phyloP scores from a whole-genome alignment of 257 asterid species.

The Fraxinus anomala region DNA sequence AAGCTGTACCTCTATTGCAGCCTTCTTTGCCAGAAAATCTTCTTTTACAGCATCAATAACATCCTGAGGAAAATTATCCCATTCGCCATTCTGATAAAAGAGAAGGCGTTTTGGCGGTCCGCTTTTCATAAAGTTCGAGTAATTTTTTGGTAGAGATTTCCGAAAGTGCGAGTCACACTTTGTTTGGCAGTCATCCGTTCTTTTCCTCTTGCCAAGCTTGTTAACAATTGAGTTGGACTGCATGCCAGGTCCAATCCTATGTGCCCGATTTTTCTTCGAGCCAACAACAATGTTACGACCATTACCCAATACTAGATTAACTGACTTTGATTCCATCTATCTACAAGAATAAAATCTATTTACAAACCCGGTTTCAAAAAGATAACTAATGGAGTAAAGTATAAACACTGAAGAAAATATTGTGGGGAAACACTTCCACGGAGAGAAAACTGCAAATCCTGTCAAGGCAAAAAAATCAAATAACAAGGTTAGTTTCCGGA shows the following conservation, averaged over 20 bases:
- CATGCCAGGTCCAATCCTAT: constrained; percentile 6
- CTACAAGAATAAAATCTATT: constrained; percentile 26
- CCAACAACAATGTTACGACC: constrained; percentile 22
- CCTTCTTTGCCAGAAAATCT: constrained; percentile 34
- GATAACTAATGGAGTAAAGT: constrained; percentile 24
- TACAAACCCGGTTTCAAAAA: constrained; percentile 14
- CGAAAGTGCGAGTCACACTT: constrained; percentile 16
- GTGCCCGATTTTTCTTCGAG: constrained; percentile 14
- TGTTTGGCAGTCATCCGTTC: constrained; percentile 16
- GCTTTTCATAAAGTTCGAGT: constrained; percentile 31
- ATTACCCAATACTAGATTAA: constrained; percentile 23
- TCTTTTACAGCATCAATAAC: constrained; percentile 23
- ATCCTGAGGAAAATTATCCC: constrained; percentile 34
- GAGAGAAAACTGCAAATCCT: constrained; percentile 31
- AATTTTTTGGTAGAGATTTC: constrained; percentile 23
- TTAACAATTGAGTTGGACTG: constrained; percentile 13
- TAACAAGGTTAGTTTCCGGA: neutral
- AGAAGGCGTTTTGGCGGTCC: constrained; percentile 31
- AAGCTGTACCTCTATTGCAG: constrained; percentile 29
- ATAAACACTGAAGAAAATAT: constrained; percentile 24
- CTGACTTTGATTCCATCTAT: constrained; percentile 33
- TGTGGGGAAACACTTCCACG: constrained; percentile 26
- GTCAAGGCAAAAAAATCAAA: neutral
- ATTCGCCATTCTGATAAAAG: constrained; percentile 30
- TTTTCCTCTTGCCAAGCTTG: constrained; percentile 32